phyloP scores from a whole-genome alignment of 805 yeast species.

The Metschnikowia hibisci region DNA sequence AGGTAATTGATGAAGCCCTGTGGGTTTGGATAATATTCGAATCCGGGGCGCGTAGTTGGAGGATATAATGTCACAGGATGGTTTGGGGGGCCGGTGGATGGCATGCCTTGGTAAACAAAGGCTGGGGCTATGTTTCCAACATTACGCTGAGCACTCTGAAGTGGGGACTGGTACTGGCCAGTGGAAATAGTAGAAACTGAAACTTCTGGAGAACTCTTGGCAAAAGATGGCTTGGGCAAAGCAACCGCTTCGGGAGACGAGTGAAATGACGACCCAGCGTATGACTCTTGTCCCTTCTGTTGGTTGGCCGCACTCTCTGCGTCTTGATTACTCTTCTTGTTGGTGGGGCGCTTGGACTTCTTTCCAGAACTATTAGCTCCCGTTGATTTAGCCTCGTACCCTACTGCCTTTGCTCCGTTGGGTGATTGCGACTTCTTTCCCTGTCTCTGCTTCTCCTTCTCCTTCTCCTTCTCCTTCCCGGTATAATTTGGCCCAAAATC shows the following conservation, averaged over 20 bases:
- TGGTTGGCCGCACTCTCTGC: not conserved
- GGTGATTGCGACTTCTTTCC: conserved; percentile 18
- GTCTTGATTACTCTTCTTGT: conserved; percentile 3
- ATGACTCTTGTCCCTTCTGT: conserved; percentile 24
- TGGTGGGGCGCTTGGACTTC: conserved; percentile 6
- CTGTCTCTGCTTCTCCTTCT: conserved; percentile 9
- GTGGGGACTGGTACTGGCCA: conserved; percentile 1
- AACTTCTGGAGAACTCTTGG: conserved; percentile 22
- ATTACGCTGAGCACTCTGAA: conserved; percentile 3
- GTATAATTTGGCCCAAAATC: conserved; percentile 18
- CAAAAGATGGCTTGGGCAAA: conserved; percentile 53
- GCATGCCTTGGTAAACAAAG: conserved; percentile 19
- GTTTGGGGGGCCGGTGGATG: conserved; percentile 21
- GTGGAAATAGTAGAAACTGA: not conserved
- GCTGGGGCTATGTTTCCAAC: conserved; percentile 13
- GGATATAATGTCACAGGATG: conserved; percentile 34
- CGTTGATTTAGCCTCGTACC: conserved; percentile 10
- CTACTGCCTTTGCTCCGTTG: conserved; percentile 24
- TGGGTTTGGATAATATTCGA: conserved; percentile 28
- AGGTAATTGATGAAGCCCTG: conserved; percentile 33
- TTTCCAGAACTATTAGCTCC: conserved; percentile 2
- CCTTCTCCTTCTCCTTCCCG: conserved; percentile 4
- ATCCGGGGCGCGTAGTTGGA: conserved; percentile 26
- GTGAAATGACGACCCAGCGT: conserved; percentile 57
- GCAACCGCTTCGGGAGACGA: conserved; percentile 54